Evolutionary conservation across 2,329 filamentous ascomycete species (phyloP), one percentile per base, ranked within the genome.

Genomic region (Aureobasidium sp.): DNA sequence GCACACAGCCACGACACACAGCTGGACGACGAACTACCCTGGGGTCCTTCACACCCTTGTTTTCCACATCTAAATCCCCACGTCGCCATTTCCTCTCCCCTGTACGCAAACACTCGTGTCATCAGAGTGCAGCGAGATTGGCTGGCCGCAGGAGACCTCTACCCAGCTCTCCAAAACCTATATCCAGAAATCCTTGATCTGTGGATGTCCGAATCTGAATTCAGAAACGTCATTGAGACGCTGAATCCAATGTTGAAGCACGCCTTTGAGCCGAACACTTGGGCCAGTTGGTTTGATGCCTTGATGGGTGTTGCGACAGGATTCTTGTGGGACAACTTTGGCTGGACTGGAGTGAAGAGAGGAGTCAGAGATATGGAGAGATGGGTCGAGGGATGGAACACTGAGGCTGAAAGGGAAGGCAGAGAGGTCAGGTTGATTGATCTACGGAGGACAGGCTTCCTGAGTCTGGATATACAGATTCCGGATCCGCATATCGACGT

Each of bases 161-260:
- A 92, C 1, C 94, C 94, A 0, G 91, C 92, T 0, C 97, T 95
- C 72, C 94, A 90, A 17, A 97, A 97, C 69, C 80, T 97, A 2
- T 99, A 99, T 70, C 94, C 94, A 0, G 94, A 99, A 72, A 96
- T 99, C 63, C 80, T 99, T 8, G 92, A 97, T 67, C 90, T 91
- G 0, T 85, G 92, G 36, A 77, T 99, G 47, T 82, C 85, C 0
- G 94, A 99, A 73, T 87, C 87, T 63, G 90, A 96, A 68, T 99
- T 99, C 71, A 85, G 94, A 3, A 81, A 81, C 12, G 78, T 97
- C 34, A 85, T 99, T 61, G 86, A 91, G 63, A 89, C 87, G 69
- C 81, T 97, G 60, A 99, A 99, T 70, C 77, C 83, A 14, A 86
- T 90, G 65, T 77, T 97, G 17, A 78, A 88, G 42, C 82, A 82